Evolutionary conservation across 169 alveolate genomes (phyloP), one percentile per base, ranked within the genome.

Genomic region (Plasmodium malariae): DNA sequence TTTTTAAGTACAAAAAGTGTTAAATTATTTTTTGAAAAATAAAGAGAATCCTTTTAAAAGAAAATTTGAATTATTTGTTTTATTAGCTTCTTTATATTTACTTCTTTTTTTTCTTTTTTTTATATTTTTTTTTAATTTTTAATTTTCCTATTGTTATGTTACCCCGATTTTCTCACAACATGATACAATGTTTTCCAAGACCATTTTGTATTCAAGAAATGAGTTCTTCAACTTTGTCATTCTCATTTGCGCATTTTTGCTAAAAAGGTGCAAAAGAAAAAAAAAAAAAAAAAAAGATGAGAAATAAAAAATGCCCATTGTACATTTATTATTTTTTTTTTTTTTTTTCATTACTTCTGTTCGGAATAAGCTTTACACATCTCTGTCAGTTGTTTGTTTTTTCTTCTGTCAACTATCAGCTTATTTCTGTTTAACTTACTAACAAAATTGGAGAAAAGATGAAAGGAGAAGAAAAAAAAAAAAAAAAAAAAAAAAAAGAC

Each of bases 81-180:
- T n/a, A n/a, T n/a, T n/a, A n/a, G n/a, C n/a, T n/a, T n/a, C n/a
- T n/a, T n/a, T n/a, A n/a, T n/a, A n/a, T n/a, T n/a, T n/a, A n/a
- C n/a, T n/a, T n/a, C n/a, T n/a, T 30, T 30, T 30, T 7, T 3
- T 6, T 32, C 72, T 0, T 30, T 62, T 30, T 19, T 1, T 32
- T 14, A 24, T 21, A 19, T 17, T 28, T n/a, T 51, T 4, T 30
- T n/a, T 11, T 14, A 14, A 17, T 21, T 21, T 19, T 3, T 55
- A 5, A 9, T 1, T n/a, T 55, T 2, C 11, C 12, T 32, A 19
- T 26, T 17, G 17, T 12, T 36, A n/a, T 51, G 48, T 78, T 78
- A 78, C 89, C 26, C 89, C 89, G 17, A 78, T 78, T 78, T 62
- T 45, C 55, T 78, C 89, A 57, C 89, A 78, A 9, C 89, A 78